Evolutionary conservation across 768 basidiomycete genomes (phyloP), one percentile per base, ranked within the genome.

Genomic region (Dendrothele bispora): DNA sequence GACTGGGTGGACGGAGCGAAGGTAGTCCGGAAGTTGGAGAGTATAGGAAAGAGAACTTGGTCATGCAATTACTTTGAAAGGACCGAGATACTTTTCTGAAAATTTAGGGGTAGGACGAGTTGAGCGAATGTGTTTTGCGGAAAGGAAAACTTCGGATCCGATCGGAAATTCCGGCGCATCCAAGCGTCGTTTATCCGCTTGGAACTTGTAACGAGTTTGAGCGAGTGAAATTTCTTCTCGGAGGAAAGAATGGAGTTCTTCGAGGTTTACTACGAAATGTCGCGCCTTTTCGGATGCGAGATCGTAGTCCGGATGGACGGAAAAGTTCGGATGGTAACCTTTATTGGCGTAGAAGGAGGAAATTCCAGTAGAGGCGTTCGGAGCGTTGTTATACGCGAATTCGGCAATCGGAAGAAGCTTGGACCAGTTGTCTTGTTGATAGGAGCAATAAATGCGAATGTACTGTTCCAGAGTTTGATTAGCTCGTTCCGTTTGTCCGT

Each of bases 301-400:
- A 46, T 58, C 52, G 14, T 26, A 25, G 14, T 54, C 53, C 0
- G 52, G 57, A 22, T 57, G 40, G n/a, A 61, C 36, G 1, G 55
- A 21, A 20, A 60, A 29, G 12, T 48, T 46, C 1, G 61, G 62
- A 41, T 65, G 47, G 22, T 55, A 64, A 15, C 64, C 61, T 35
- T 61, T 56, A 46, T 64, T 62, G 0, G 59, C 52, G n/a, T 55
- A 62, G 53, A 66, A 64, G 1, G 59, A 62, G 20, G 62, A 53
- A n/a, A 57, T 39, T 3, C 55, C 48, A 24, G 62, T 66, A 4
- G 62, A 53, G 0, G 60, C 34, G 30, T 58, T 55, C 6, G 51
- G 45, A 20, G 59, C 34, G 32, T 61, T 61, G 48, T 66, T 66
- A 52, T 59, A 64, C 4, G 60, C 55, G 38, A 65, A 66, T 29